Evolutionary conservation across 78 protist species (phyloP).

Genomic region (Dictyostelium capitatum): DNA sequence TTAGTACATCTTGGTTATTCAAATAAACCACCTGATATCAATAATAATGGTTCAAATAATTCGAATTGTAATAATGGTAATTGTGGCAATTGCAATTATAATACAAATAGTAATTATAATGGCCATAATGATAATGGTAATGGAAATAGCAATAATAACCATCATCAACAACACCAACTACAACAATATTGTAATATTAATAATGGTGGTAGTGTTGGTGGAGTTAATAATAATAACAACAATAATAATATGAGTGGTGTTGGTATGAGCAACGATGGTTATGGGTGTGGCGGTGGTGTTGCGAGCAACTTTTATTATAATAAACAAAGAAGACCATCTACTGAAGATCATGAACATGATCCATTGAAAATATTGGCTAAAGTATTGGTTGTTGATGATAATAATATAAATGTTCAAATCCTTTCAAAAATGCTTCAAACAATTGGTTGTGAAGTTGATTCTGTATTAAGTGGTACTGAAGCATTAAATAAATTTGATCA

Average conservation of each 20-base stretch:
- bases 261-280: background rate
- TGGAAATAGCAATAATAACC: background rate
- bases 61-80: background rate
- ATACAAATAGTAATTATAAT: background rate
- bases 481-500: constrained; percentile 7
- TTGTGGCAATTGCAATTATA: background rate
- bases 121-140: background rate
- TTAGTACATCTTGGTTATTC: background rate
- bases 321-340: constrained; percentile 1
- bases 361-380: background rate
- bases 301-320: background rate
- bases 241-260: background rate
- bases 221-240: background rate
- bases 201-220: background rate
- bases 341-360: background rate
- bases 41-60: too few species aligned
- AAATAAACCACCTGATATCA: background rate
- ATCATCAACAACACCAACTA: background rate
- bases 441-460: constrained; percentile 26
- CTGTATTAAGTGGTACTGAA: constrained; percentile 46
- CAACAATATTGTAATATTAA: background rate
- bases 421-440: constrained; percentile 52
- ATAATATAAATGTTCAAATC: constrained; percentile 26
- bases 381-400: constrained; percentile 69
- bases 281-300: background rate